Base-by-base conservation (phyloP, 1,284 basidiomycete genomes). In the Papiliotrema nemorosa region DNA sequence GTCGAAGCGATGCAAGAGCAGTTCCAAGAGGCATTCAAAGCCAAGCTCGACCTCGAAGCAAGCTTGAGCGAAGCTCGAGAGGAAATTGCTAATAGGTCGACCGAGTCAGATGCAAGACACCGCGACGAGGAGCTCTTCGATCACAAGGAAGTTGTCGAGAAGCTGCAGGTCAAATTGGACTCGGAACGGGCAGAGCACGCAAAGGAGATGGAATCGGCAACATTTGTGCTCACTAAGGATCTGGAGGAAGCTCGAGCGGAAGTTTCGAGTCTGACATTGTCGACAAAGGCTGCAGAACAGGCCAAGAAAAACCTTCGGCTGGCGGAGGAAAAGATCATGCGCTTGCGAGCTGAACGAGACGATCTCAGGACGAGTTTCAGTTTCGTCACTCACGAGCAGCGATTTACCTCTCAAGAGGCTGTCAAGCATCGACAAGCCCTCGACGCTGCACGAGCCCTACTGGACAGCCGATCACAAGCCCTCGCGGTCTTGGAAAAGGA, bases 311-410 rank as follows among this genome's bases (percentile, higher is more conserved):
- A 55, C 20, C 38, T 54, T 3, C 25, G 78, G 33, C 76, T 88
- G 26, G 75, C 88, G 38, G 72, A 73, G 34, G 80, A 85, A 3
- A 68, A 64, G 47, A 78, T 88, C 40, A 79, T 81, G 18, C 81
- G 86, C 27, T 72, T 90, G 25, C 83, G 88, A 14, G 66, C 67
- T 3, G 87, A 90, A 62, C 79, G 88, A 7, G 84, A 90, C 58
- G 77, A 76, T 35, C 77, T 87, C n/a, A 78, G 79, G 50, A 79
- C 82, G 16, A 80, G 84, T 50, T 67, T 89, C 14, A 79, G 86
- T 37, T 90, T 88, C 72, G 73, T 84, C 38, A 79, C 84, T 58
- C 77, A 79, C n/a, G 88, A 90, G 69, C 80, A 81, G 26, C 81
- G 77, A 53, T 87, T 88, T 62, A 78, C 82, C 3, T 78, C 84